Evolutionary conservation across 2,329 filamentous ascomycete species (phyloP).

Genomic region (Xylaria sp.): DNA sequence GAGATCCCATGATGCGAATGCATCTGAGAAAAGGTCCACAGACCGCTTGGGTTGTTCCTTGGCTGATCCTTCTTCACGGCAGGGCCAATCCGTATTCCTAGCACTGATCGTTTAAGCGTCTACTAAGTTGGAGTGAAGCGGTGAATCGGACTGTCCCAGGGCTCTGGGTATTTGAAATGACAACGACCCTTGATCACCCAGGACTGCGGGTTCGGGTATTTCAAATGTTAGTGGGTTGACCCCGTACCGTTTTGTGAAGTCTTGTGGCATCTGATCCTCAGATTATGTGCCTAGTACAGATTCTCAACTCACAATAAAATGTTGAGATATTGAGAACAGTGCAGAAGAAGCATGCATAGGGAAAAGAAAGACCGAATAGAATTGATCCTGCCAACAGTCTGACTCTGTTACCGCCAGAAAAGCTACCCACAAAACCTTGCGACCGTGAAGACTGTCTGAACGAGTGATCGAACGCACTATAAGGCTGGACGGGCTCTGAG

Average conservation of each 20-base stretch:
- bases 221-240: slow-evolving; percentile 32
- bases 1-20: slow-evolving; percentile 3
- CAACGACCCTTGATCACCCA: slow-evolving; percentile 33
- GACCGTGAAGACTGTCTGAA: too few relatives aligned
- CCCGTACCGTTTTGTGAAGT: slow-evolving; percentile 4
- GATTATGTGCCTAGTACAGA: slow-evolving; percentile 17
- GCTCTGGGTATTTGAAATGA: slow-evolving; percentile 38
- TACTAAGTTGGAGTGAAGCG: slow-evolving; percentile 19
- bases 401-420: slow-evolving; percentile 6
- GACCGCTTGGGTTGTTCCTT: neutral
- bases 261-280: slow-evolving; percentile 4
- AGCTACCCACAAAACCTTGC: neutral
- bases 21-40: slow-evolving; percentile 1
- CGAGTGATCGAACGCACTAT: neutral
- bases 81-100: neutral
- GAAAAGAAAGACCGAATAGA: neutral
- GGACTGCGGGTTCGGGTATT: slow-evolving; percentile 35
- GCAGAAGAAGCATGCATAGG: neutral
- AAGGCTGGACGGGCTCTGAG: neutral
- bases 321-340: neutral
- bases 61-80: slow-evolving; percentile 1
- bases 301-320: slow-evolving; percentile 16
- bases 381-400: neutral
- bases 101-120: slow-evolving; percentile 21
- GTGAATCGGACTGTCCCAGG: slow-evolving; percentile 32